Conservation (phyloP, 495 filamentous ascomycete genomes). For the Penicillium bovifimosum region DNA sequence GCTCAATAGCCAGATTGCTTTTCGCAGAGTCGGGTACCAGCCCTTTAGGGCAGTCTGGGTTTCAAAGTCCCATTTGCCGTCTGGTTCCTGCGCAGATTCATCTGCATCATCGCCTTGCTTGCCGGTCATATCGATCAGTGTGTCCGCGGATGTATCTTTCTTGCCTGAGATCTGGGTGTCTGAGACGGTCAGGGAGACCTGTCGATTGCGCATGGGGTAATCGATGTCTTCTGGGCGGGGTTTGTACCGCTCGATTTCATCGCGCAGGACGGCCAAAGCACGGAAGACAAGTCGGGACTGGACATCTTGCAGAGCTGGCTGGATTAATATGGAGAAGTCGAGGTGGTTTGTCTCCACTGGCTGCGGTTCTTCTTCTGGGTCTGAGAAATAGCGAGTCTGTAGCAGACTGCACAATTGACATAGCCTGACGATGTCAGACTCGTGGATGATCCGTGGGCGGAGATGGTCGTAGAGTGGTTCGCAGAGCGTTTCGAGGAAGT, state of each 20-base stretch:
- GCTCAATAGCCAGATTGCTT: slow-evolving; percentile 76
- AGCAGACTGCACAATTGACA: slow-evolving; percentile 78
- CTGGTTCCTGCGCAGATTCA: slow-evolving; percentile 39
- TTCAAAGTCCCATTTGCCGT: slow-evolving; percentile 49
- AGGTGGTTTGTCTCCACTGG: slow-evolving; percentile 48
- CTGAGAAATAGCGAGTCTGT: slow-evolving; percentile 75
- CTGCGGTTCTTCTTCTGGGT: slow-evolving; percentile 65
- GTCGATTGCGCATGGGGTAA: slow-evolving; percentile 50
- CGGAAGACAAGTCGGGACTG: slow-evolving; percentile 72
- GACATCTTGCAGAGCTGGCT: slow-evolving; percentile 65
- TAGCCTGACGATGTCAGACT: slow-evolving; percentile 65
- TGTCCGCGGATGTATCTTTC: slow-evolving; percentile 38
- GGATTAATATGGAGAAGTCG: slow-evolving; percentile 62
- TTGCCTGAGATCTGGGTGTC: slow-evolving; percentile 44
- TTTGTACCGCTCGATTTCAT: slow-evolving; percentile 66
- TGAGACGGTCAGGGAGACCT: slow-evolving; percentile 43
- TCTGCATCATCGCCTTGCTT: slow-evolving; percentile 48
- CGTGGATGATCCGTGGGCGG: slow-evolving; percentile 63
- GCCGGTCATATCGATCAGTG: slow-evolving; percentile 45
- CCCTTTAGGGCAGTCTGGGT: slow-evolving; percentile 44
- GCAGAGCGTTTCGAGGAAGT: slow-evolving; percentile 67
- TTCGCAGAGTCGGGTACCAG: slow-evolving; percentile 66
- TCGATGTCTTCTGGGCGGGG: slow-evolving; percentile 66
- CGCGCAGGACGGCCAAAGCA: slow-evolving; percentile 58
- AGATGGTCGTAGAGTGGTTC: slow-evolving; percentile 73